phyloP scores from a whole-genome alignment of 2,329 filamentous ascomycete species.

The Talaromyces sp. region DNA sequence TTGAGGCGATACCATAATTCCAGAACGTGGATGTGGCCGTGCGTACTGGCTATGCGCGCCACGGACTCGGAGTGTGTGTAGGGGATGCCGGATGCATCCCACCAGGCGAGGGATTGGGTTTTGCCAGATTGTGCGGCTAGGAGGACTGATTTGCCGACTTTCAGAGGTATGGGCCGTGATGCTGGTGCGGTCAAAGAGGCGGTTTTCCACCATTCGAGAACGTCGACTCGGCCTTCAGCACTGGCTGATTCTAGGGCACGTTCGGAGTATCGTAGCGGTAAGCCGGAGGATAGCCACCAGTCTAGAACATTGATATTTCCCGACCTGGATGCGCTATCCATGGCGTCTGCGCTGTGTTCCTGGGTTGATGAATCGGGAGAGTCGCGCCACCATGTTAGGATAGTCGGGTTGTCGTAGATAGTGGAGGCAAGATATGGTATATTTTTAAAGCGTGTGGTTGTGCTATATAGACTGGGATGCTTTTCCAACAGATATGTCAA shows the following conservation, averaged over 20 bases:
- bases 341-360: constrained; percentile 78
- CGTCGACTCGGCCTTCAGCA: constrained; percentile 75
- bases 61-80: constrained; percentile 77
- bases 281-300: constrained; percentile 82
- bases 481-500: constrained; percentile 68
- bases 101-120: constrained; percentile 76
- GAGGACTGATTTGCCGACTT: constrained; percentile 79
- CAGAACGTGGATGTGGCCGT: constrained; percentile 79
- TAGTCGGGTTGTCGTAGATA: constrained; percentile 77
- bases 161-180: constrained; percentile 55
- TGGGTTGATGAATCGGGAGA: constrained; percentile 79
- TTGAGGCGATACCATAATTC: constrained; percentile 76
- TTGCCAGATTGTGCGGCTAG: constrained; percentile 81
- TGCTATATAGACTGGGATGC: constrained; percentile 74
- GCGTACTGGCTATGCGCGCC: constrained; percentile 76
- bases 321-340: constrained; percentile 81
- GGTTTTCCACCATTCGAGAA: constrained; percentile 91
- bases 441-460: constrained; percentile 75
- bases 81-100: constrained; percentile 76
- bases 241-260: constrained; percentile 83
- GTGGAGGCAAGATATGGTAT: constrained; percentile 84
- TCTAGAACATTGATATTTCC: constrained; percentile 83
- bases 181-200: constrained; percentile 58
- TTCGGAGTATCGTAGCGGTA: constrained; percentile 81
- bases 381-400: constrained; percentile 87